A percentile compares a stretch with the other conserved stretches of the same genome.
Conservation (phyloP, 352 stramenopile genomes). For the Phytophthora pistaciae region DNA sequence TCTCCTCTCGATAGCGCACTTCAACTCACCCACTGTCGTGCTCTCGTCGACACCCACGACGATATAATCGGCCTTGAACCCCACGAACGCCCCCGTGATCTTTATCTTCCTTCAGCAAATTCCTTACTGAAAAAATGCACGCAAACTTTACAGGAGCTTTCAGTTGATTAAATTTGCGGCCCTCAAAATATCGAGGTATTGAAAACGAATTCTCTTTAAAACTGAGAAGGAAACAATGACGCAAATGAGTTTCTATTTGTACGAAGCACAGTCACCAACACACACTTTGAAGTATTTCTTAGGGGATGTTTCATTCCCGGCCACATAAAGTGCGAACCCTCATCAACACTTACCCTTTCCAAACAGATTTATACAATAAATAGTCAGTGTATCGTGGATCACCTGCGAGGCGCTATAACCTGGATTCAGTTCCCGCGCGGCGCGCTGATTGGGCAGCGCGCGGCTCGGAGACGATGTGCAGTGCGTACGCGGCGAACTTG, state of each 20-base stretch:
- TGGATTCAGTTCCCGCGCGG: constrained; percentile 31
- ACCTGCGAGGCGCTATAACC: constrained; percentile 30
- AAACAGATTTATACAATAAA: constrained; percentile 19
- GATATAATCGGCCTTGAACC: background rate
- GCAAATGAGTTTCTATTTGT: no score
- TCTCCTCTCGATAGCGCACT: background rate
- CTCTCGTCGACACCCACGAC: background rate
- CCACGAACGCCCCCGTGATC: background rate
- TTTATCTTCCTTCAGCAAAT: background rate
- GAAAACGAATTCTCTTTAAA: no score
- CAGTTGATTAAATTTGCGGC: no score
- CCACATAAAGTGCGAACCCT: constrained; percentile 21
- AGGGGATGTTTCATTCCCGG: no score
- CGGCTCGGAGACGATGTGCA: constrained; percentile 10
- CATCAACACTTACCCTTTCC: background rate
- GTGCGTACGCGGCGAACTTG: constrained; percentile 20
- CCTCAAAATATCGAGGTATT: no score
- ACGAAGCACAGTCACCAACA: no score
- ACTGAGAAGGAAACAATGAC: no score
- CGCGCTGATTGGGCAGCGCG: constrained; percentile 40
- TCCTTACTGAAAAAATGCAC: background rate
- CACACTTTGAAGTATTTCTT: no score
- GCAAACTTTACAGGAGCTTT: no score
- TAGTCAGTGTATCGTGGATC: background rate
- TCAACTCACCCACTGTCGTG: background rate